Conservation (phyloP, 352 stramenopile species). For the Pythium insidiosum region DNA sequence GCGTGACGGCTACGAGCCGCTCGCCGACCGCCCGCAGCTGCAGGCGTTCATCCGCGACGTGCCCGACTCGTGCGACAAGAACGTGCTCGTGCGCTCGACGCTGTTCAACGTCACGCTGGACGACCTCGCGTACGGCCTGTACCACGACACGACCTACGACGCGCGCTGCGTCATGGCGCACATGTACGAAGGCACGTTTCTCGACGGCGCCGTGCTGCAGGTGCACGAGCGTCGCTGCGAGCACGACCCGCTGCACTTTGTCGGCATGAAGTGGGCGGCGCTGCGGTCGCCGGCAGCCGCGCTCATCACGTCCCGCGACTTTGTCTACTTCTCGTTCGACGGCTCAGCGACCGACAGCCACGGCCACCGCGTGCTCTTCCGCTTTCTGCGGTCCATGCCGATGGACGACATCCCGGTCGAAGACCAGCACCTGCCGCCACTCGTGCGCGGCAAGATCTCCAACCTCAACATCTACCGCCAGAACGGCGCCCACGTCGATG, state of each 20-base stretch:
- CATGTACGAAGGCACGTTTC: constrained; percentile 35
- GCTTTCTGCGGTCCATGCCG: constrained; percentile 21
- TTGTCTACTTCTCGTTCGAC: constrained; percentile 34
- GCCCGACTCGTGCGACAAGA: constrained; percentile 21
- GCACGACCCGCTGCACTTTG: constrained; percentile 34
- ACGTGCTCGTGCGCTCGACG: constrained; percentile 23
- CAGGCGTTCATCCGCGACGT: constrained; percentile 21
- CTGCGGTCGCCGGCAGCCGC: constrained; percentile 26
- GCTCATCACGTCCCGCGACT: constrained; percentile 29
- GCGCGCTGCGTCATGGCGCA: constrained; percentile 24
- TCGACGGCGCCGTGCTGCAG: constrained; percentile 37
- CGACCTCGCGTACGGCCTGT: constrained; percentile 25
- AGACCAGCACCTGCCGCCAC: constrained; percentile 12
- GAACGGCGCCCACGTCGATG: constrained; percentile 23
- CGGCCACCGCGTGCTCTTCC: constrained; percentile 26
- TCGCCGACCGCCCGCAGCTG: constrained; percentile 21
- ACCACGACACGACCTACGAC: constrained; percentile 28
- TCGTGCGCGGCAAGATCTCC: constrained; percentile 33
- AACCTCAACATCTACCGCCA: constrained; percentile 30
- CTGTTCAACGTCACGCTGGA: constrained; percentile 25
- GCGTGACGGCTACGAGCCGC: constrained; percentile 20
- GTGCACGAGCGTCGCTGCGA: constrained; percentile 17
- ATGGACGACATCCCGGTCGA: constrained; percentile 26
- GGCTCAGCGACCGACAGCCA: constrained; percentile 20
- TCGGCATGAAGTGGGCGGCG: constrained; percentile 34